These are phyloP conservation scores for Fusarium circinatum DNA, from an alignment of 2,329 filamentous ascomycete species.

Conservation along the genomic window DNA sequence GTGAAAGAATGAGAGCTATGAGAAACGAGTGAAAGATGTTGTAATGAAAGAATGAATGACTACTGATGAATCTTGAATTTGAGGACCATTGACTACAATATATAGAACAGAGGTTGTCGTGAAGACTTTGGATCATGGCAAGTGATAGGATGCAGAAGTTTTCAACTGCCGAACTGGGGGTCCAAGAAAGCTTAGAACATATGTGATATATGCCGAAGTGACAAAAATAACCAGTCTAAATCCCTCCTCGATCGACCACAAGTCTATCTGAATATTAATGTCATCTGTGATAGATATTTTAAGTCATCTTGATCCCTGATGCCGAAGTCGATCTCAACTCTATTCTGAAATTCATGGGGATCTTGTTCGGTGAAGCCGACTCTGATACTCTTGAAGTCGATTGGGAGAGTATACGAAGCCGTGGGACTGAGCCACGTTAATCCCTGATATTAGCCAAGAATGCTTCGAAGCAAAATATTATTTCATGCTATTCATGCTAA, in stretches of 20 bases:
- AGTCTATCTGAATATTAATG: background rate
- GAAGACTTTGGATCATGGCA: background rate
- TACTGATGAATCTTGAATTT: rapidly evolving
- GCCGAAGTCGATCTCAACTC: background rate
- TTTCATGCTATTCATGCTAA: rapidly evolving
- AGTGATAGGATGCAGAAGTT: background rate
- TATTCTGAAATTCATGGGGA: background rate
- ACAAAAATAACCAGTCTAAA: background rate
- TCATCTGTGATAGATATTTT: rapidly evolving
- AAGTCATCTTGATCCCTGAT: background rate
- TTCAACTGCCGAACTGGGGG: background rate
- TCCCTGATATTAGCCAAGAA: background rate
- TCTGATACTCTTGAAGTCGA: background rate
- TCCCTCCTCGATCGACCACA: rapidly evolving
- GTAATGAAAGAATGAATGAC: background rate
- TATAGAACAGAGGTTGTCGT: background rate
- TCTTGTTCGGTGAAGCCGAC: background rate
- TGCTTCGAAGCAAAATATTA: rapidly evolving
- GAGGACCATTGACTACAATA: background rate
- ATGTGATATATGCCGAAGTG: background rate
- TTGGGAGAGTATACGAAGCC: background rate
- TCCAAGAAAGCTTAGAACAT: background rate
- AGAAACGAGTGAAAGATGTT: background rate
- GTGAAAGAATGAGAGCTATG: background rate
- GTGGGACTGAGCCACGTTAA: too few species aligned